phyloP scores from a whole-genome alignment of 176 grass and related monocot genomes.

The Pharus latifolius region DNA sequence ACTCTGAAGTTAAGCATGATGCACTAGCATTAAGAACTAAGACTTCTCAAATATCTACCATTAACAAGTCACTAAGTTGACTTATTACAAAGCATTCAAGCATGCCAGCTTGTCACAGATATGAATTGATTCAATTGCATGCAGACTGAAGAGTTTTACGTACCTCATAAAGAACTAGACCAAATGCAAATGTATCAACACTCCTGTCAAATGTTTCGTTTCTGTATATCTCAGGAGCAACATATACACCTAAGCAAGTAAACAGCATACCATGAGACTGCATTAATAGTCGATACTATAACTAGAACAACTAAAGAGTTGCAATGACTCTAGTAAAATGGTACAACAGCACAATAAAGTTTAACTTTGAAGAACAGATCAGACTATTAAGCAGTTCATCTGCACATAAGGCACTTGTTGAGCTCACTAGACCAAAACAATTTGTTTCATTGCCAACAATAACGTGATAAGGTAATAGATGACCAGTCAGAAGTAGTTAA shows the following conservation, averaged over 20 bases:
- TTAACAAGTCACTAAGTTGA: background rate
- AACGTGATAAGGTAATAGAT: background rate
- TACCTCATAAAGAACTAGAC: conserved; percentile 96
- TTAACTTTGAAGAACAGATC: background rate
- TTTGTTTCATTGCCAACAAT: background rate
- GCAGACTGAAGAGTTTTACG: background rate
- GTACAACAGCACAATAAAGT: background rate
- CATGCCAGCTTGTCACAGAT: background rate
- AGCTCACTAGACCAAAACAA: background rate
- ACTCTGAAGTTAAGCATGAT: too few species aligned
- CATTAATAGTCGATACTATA: background rate
- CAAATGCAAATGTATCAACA: conserved; percentile 78
- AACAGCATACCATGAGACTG: background rate
- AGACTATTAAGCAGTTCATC: background rate
- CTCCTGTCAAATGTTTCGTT: conserved; percentile 78
- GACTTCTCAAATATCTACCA: too few species aligned
- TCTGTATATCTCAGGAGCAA: conserved; percentile 79
- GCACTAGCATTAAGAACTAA: too few species aligned
- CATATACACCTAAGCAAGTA: conserved; percentile 42
- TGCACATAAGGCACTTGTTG: background rate
- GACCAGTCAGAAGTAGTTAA: background rate
- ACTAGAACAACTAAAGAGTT: background rate
- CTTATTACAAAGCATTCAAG: background rate
- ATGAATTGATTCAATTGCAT: background rate
- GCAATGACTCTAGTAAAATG: background rate